Percentiles rank a stretch among this genome's conserved stretches.
Evolutionary conservation across 2,329 filamentous ascomycete species (phyloP).

Genomic region (Beauveria rudraprayagi): DNA sequence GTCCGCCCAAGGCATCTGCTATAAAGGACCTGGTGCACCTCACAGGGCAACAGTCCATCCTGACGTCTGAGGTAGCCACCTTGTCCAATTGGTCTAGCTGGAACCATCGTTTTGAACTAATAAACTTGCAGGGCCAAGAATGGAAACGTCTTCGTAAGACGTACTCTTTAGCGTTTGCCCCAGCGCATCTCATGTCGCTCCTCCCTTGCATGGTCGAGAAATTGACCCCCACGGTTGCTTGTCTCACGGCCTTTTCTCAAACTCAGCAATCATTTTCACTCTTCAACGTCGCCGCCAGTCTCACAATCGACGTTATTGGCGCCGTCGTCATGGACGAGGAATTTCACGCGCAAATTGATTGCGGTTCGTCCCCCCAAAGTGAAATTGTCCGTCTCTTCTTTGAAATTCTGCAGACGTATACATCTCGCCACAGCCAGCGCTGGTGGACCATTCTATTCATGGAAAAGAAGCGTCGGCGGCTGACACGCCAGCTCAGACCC

Average conservation of each 20-base stretch:
- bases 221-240: background rate
- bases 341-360: background rate
- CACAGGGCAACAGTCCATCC: background rate
- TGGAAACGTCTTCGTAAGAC: background rate
- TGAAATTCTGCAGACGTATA: background rate
- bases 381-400: background rate
- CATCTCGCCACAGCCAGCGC: background rate
- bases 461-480: background rate
- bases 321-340: background rate
- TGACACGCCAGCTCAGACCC: background rate
- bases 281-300: background rate
- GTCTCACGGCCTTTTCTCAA: background rate
- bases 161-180: background rate
- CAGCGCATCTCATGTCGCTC: background rate
- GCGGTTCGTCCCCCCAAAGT: background rate
- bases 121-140: background rate
- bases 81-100: background rate
- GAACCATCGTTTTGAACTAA: background rate
- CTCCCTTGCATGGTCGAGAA: background rate
- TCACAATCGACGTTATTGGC: background rate
- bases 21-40: background rate
- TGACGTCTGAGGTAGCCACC: background rate
- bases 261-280: background rate
- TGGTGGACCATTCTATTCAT: background rate
- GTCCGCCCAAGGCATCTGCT: background rate